Conservation (phyloP, 2,329 filamentous ascomycete genomes). For the Exophiala mesophila region DNA sequence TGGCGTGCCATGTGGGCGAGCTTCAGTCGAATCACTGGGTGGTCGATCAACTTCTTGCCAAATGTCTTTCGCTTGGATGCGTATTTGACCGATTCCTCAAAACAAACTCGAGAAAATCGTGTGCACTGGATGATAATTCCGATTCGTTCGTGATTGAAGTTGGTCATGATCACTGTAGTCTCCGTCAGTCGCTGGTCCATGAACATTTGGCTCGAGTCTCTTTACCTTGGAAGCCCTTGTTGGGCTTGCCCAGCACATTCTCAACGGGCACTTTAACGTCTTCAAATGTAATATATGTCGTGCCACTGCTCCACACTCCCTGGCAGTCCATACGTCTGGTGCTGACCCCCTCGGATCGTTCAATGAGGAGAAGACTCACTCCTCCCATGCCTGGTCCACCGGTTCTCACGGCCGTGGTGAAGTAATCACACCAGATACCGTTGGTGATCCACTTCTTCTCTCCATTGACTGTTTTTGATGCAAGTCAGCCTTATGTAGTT, state of each 20-base stretch:
- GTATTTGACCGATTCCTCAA: constrained; percentile 94
- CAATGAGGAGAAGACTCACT: constrained; percentile 83
- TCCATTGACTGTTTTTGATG: constrained; percentile 64
- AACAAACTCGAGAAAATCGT: constrained; percentile 93
- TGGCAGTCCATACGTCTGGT: constrained; percentile 98
- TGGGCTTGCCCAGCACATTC: constrained; percentile 95
- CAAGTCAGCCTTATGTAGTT: too few relatives aligned
- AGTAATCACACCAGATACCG: constrained; percentile 94
- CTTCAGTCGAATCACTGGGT: constrained; percentile 96
- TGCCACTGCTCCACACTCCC: constrained; percentile 91
- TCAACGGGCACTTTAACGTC: constrained; percentile 99
- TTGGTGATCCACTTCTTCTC: constrained; percentile 99
- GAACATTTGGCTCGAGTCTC: constrained; percentile 27
- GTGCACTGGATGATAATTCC: constrained; percentile 97
- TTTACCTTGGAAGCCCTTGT: constrained; percentile 84
- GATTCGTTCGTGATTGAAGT: constrained; percentile 99
- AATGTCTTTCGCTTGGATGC: constrained; percentile 96
- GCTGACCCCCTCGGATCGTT: constrained; percentile 81
- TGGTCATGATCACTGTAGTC: constrained; percentile 83
- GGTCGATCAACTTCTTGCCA: constrained; percentile 91
- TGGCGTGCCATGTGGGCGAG: constrained; percentile 97
- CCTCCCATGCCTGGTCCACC: constrained; percentile 88
- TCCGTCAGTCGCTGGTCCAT: not conserved
- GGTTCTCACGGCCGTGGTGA: constrained; percentile 92
- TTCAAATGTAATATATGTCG: constrained; percentile 96